These are phyloP conservation scores for Candida lessepsii DNA, from an alignment of 805 yeast genomes.

Conservation along the genomic window DNA sequence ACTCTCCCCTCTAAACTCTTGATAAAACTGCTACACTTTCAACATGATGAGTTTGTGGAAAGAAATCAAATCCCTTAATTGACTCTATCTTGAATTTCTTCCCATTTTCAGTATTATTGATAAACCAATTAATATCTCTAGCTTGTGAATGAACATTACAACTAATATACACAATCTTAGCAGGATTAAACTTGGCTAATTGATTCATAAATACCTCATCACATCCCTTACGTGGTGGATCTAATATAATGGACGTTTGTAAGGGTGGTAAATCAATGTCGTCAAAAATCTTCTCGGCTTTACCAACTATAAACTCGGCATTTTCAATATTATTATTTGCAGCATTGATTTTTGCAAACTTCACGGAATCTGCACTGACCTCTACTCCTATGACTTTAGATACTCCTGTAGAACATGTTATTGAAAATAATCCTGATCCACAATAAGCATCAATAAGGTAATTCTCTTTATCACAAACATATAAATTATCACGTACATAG, in stretches of 20 bases:
- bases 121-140: slow-evolving; percentile 82
- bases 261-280: slow-evolving; percentile 72
- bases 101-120: slow-evolving; percentile 65
- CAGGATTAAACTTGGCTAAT: slow-evolving; percentile 78
- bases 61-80: slow-evolving; percentile 89
- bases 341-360: slow-evolving; percentile 83
- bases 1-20: slow-evolving; percentile 11
- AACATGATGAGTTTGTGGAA: slow-evolving; percentile 65
- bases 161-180: slow-evolving; percentile 87
- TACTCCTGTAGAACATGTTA: slow-evolving; percentile 81
- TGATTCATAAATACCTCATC: slow-evolving; percentile 85
- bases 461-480: slow-evolving; percentile 36
- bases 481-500: slow-evolving; percentile 73
- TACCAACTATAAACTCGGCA: slow-evolving; percentile 84
- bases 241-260: slow-evolving; percentile 85
- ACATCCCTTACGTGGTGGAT: slow-evolving; percentile 98
- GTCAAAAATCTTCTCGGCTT: slow-evolving; percentile 86
- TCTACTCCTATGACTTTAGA: slow-evolving; percentile 90
- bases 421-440: slow-evolving; percentile 91
- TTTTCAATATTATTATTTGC: slow-evolving; percentile 69
- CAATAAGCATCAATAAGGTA: slow-evolving; percentile 93
- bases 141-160: slow-evolving; percentile 99
- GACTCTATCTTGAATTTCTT: slow-evolving; percentile 68
- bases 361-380: slow-evolving; percentile 85
- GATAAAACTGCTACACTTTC: slow-evolving; percentile 79